A percentile compares a stretch with the other conserved stretches of the same genome.
Evolutionary conservation across 768 basidiomycete species (phyloP).

Genomic region (Galerina sulciceps): DNA sequence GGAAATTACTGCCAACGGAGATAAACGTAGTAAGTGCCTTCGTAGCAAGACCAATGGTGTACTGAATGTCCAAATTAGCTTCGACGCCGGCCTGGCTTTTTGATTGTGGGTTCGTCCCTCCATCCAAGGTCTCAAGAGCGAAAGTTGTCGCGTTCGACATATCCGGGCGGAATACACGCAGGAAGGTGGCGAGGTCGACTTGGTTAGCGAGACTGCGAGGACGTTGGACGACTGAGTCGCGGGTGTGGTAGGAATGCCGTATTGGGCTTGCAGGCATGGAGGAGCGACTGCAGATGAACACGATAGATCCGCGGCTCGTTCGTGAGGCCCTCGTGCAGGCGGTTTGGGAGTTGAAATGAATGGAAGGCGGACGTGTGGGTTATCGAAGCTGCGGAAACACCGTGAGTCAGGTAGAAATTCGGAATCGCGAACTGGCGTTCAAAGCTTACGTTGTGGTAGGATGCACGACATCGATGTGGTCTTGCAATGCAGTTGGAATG

Average conservation of each 20-base stretch:
- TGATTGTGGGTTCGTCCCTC: slow-evolving; percentile 28
- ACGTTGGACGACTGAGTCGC: slow-evolving; percentile 31
- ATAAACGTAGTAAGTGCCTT: slow-evolving; percentile 38
- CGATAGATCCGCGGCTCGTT: slow-evolving; percentile 20
- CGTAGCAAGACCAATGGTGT: slow-evolving; percentile 38
- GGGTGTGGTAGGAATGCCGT: slow-evolving; percentile 35
- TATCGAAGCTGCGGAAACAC: slow-evolving; percentile 8
- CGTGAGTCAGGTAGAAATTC: neutral
- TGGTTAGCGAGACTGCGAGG: slow-evolving; percentile 35
- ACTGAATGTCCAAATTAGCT: slow-evolving; percentile 39
- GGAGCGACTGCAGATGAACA: slow-evolving; percentile 34
- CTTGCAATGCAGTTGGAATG: slow-evolving; percentile 37
- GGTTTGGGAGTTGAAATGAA: slow-evolving; percentile 14
- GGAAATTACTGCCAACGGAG: slow-evolving; percentile 31
- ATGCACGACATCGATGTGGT: slow-evolving; percentile 43
- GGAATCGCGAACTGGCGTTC: too few species aligned
- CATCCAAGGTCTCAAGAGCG: slow-evolving; percentile 39
- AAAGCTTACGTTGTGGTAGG: slow-evolving; percentile 34
- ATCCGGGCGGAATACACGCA: slow-evolving; percentile 31
- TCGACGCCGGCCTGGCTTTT: slow-evolving; percentile 34
- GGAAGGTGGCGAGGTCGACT: slow-evolving; percentile 28
- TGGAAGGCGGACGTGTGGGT: slow-evolving; percentile 20
- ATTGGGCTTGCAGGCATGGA: slow-evolving; percentile 35
- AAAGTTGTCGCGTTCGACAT: slow-evolving; percentile 35
- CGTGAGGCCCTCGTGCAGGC: neutral